These are phyloP conservation scores for Epicoccum sorghinum DNA, from an alignment of 2,329 filamentous ascomycete genomes.

Conservation along the genomic window DNA sequence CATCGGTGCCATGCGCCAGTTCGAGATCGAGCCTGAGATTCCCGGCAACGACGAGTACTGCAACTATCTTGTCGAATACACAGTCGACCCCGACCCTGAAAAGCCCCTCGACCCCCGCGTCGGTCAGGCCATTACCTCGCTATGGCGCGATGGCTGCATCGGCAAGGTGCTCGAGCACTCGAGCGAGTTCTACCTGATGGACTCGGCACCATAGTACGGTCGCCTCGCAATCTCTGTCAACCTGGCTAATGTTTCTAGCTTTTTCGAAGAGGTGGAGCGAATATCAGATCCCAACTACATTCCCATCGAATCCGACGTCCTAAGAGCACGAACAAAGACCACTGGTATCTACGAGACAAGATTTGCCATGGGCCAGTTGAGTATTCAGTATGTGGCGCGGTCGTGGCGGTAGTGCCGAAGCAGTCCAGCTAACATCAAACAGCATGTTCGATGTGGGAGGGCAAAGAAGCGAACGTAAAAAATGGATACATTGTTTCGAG, in stretches of 20 bases:
- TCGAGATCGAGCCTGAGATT: conserved; percentile 78
- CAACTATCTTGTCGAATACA: conserved; percentile 84
- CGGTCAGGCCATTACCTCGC: conserved; percentile 78
- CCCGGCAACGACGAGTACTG: conserved; percentile 75
- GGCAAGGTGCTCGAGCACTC: conserved; percentile 87
- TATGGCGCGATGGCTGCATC: conserved; percentile 90
- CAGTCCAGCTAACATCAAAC: conserved; percentile 41
- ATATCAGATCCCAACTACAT: conserved; percentile 87
- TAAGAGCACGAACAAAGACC: conserved; percentile 95
- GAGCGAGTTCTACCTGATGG: conserved; percentile 99
- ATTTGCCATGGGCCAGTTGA: conserved; percentile 97
- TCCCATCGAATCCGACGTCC: conserved; percentile 91
- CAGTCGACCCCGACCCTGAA: conserved; percentile 87
- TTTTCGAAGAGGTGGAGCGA: conserved; percentile 89
- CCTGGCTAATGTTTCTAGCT: conserved; percentile 61
- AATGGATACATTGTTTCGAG: conserved; percentile 99
- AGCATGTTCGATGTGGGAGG: conserved; percentile 99
- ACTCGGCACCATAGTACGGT: conserved; percentile 94
- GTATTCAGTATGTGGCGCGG: conserved; percentile 81
- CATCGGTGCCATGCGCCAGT: conserved; percentile 89
- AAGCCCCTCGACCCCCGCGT: conserved; percentile 81
- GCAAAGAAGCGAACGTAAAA: conserved; percentile 96
- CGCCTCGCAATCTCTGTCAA: background rate
- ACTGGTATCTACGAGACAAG: conserved; percentile 99
- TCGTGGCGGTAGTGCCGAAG: conserved; percentile 27